Percentiles rank a stretch among this genome's conserved stretches.
These are phyloP conservation scores for Annona cherimola DNA, from an alignment of 164 flowering plant genomes.

Conservation along the genomic window DNA sequence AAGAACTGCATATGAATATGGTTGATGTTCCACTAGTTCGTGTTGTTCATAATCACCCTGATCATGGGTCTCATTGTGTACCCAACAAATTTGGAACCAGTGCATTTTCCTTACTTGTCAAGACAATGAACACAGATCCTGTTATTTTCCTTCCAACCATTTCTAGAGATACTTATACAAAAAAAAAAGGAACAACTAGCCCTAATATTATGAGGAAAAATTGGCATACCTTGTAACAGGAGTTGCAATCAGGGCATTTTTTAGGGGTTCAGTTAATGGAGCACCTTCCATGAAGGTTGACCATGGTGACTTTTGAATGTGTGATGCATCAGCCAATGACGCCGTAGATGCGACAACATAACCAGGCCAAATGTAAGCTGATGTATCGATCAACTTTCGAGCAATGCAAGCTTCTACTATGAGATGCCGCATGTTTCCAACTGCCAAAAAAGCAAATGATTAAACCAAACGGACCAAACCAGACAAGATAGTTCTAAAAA, in stretches of 20 bases:
- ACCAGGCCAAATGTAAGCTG: slow-evolving; percentile 84
- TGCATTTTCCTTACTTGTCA: too few species aligned
- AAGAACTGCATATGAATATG: too few species aligned
- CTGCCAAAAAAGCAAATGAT: slow-evolving; percentile 28
- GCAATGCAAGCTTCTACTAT: slow-evolving; percentile 97
- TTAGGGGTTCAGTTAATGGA: slow-evolving; percentile 44
- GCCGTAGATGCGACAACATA: slow-evolving; percentile 49
- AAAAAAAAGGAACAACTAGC: not conserved
- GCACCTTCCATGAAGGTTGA: slow-evolving; percentile 76
- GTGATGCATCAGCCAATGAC: slow-evolving; percentile 37
- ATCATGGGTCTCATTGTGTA: too few species aligned
- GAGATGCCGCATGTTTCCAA: slow-evolving; percentile 83
- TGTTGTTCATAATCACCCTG: too few species aligned
- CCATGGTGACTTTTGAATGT: slow-evolving; percentile 69
- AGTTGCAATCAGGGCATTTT: slow-evolving; percentile 47
- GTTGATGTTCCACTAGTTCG: too few species aligned
- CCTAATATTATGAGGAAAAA: not conserved
- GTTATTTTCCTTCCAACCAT: too few species aligned
- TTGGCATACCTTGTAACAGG: slow-evolving; percentile 81
- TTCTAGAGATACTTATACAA: too few species aligned
- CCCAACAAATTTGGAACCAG: too few species aligned
- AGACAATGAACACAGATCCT: too few species aligned
- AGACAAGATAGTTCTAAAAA: not conserved
- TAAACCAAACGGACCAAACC: not conserved
- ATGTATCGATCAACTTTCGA: slow-evolving; percentile 69